Base-by-base conservation (phyloP, 1,284 basidiomycete genomes). In the Cryptococcus sp. region DNA sequence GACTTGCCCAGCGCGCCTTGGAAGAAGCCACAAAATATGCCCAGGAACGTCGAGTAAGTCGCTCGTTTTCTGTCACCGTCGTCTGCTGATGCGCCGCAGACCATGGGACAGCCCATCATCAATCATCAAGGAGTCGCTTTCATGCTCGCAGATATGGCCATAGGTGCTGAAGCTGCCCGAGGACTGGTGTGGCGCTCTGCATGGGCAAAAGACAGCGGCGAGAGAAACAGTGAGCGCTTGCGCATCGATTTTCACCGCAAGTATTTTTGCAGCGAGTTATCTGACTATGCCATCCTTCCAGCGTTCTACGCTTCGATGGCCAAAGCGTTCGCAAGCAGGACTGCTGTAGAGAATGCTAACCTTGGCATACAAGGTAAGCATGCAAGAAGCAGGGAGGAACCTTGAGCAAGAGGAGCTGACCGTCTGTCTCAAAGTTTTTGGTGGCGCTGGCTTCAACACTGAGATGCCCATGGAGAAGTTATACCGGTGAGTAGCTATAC, bases 81-180 rank as follows among this genome's bases (percentile, higher is more conserved):
- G n/a, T 45, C 22, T n/a, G n/a, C 19, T 20, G 25, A 6, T 22
- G 22, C 22, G 42, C 22, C 22, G 42, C 50, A 82, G 79, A 84
- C 83, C 7, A 84, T 84, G 80, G 83, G 83, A 23, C 78, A 80
- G 55, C 71, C 80, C 3, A 84, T 84, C 69, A 83, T 84, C 60
- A 76, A 83, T 60, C 83, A 84, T 69, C 82, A 84, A 65, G 82
- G 80, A 25, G 78, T 83, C 25, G 81, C 80, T 7, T 82, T 82
- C 71, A 81, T 84, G 77, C 76, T 84, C 5, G 83, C 83, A 16
- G 83, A 84, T 62, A 84, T 84, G 83, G 81, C 83, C 8, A 82
- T 84, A 70, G 74, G 68, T 20, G 81, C 78, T 25, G 82, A 84
- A 68, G 76, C 79, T 1, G 75, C 81, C 1, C 72, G 81, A 13